A percentile compares a stretch with the other conserved stretches of the same genome.
phyloP scores from a whole-genome alignment of 495 filamentous ascomycete species.

The Wilcoxina mikolae region DNA sequence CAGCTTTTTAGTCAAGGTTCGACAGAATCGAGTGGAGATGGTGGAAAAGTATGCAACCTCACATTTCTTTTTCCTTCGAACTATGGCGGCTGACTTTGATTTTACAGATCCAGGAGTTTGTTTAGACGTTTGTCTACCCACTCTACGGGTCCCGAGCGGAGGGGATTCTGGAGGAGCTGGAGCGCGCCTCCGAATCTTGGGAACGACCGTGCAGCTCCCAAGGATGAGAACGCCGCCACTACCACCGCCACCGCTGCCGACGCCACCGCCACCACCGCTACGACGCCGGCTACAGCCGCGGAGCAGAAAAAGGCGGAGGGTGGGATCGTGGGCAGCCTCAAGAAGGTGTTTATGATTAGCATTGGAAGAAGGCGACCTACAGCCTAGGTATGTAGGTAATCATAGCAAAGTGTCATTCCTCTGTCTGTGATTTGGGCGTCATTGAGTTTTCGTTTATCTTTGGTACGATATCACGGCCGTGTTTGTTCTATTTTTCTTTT shows the following conservation, averaged over 20 bases:
- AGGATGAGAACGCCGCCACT: neutral
- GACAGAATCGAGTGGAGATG: neutral
- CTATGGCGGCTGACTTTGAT: neutral
- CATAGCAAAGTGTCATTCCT: neutral
- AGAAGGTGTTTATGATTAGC: constrained; percentile 1
- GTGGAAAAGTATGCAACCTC: neutral
- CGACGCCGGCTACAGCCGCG: neutral
- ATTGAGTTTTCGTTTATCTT: no score
- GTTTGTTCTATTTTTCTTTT: no score
- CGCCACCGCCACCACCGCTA: neutral
- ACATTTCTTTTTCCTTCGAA: neutral
- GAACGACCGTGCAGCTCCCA: neutral
- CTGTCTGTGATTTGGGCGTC: no score
- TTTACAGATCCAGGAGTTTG: neutral
- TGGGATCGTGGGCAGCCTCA: neutral
- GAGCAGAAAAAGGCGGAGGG: neutral
- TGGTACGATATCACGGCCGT: no score
- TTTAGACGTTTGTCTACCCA: neutral
- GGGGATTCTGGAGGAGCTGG: neutral
- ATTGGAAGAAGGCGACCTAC: neutral
- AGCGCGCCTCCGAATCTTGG: neutral
- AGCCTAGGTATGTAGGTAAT: neutral
- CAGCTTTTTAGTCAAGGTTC: neutral
- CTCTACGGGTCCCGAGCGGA: neutral
- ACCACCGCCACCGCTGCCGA: neutral